These are phyloP conservation scores for Purshia tridentata DNA, from an alignment of 306 rosid genomes.

Conservation along the genomic window DNA sequence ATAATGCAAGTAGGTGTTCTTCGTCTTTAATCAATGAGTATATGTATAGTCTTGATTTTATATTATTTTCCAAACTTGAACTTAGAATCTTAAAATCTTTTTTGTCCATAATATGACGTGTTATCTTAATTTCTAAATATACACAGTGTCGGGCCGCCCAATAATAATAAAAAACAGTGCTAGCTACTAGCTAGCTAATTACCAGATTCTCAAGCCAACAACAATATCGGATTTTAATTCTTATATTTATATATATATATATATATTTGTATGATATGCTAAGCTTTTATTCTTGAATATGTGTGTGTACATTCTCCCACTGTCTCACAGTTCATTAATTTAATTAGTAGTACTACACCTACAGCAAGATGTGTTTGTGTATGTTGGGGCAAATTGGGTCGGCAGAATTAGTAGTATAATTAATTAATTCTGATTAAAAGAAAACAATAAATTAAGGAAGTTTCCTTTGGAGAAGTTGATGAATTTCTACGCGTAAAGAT, in stretches of 20 bases:
- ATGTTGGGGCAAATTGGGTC: too few relatives aligned
- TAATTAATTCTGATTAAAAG: too few relatives aligned
- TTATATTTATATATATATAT: background rate
- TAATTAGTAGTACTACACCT: background rate
- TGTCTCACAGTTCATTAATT: background rate
- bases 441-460: background rate
- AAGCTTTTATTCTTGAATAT: background rate
- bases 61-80: too few relatives aligned
- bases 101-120: too few relatives aligned
- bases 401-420: too few relatives aligned
- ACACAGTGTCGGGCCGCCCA: too few relatives aligned
- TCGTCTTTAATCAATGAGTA: too few relatives aligned
- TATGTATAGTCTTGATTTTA: too few relatives aligned
- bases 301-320: too few relatives aligned
- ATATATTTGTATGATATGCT: background rate
- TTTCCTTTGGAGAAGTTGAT: background rate
- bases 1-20: too few relatives aligned
- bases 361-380: background rate
- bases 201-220: background rate
- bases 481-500: background rate
- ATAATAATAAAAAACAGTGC: background rate
- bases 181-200: background rate
- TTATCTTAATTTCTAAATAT: too few relatives aligned
- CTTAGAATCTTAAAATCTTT: too few relatives aligned
- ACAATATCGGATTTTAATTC: background rate